phyloP scores from a whole-genome alignment of 2,329 filamentous ascomycete species.

The Exophiala spinifera region DNA sequence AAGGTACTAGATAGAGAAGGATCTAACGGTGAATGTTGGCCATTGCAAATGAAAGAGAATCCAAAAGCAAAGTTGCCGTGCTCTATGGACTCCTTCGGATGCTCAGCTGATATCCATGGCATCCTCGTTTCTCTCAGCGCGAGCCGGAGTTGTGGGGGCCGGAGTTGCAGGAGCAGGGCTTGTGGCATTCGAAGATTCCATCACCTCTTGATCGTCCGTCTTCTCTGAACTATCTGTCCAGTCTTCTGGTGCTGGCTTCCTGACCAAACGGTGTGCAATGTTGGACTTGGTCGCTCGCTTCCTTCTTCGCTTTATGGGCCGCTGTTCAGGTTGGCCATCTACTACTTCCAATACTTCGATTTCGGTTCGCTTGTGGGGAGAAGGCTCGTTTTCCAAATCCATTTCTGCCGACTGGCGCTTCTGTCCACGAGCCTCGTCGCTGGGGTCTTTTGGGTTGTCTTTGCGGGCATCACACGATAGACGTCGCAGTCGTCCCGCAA shows the following conservation, averaged over 20 bases:
- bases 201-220: constrained; percentile 15
- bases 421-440: constrained; percentile 6
- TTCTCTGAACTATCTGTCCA: constrained; percentile 23
- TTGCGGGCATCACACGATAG: constrained; percentile 17
- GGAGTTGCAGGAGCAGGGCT: constrained; percentile 11
- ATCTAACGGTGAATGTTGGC: neutral
- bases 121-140: constrained; percentile 5
- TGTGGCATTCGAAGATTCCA: constrained; percentile 13
- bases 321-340: constrained; percentile 15
- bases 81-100: neutral
- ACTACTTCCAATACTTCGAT: constrained; percentile 24
- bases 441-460: neutral
- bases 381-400: constrained; percentile 3
- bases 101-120: constrained; percentile 25
- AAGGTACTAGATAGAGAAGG: neutral
- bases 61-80: too few relatives aligned
- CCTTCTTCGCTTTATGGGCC: constrained; percentile 17
- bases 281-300: constrained; percentile 7
- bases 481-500: constrained; percentile 21
- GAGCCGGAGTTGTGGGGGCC: constrained; percentile 4
- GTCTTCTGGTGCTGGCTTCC: constrained; percentile 5
- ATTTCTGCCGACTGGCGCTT: constrained; percentile 20
- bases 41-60: neutral
- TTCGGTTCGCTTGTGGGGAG: constrained; percentile 8
- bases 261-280: constrained; percentile 11